phyloP scores from a whole-genome alignment of 2,329 filamentous ascomycete species.

The Talaromyces sp. region DNA sequence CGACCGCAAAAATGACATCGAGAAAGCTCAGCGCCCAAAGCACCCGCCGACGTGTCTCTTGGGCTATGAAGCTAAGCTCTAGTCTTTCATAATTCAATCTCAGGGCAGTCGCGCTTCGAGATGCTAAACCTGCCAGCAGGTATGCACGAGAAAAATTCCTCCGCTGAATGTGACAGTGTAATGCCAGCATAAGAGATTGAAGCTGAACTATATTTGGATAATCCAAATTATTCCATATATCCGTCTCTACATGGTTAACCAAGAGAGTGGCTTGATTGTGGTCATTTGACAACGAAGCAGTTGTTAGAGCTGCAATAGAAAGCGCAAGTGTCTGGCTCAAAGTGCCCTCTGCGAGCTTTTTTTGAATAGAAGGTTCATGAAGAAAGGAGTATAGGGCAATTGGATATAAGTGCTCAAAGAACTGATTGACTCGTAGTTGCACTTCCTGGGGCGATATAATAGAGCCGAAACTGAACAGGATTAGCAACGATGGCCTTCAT shows the following conservation, averaged over 20 bases:
- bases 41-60: conserved; percentile 18
- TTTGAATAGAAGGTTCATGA: conserved; percentile 10
- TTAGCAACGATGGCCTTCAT: no score
- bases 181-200: conserved; percentile 11
- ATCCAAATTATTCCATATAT: conserved; percentile 12
- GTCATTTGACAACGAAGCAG: neutral
- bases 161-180: conserved; percentile 14
- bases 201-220: conserved; percentile 10
- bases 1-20: conserved; percentile 15
- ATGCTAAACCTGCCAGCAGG: conserved; percentile 17
- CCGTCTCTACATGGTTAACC: neutral
- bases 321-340: conserved; percentile 12
- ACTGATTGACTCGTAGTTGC: no score
- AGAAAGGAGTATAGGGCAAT: conserved; percentile 14
- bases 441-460: no score
- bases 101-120: conserved; percentile 12
- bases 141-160: conserved; percentile 16
- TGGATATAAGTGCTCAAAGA: neutral
- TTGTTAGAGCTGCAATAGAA: neutral
- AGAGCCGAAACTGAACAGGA: no score
- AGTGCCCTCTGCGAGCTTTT: neutral
- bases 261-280: neutral
- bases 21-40: conserved; percentile 17
- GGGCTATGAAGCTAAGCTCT: conserved; percentile 14
- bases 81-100: conserved; percentile 17